Evolutionary conservation across 352 stramenopile species (phyloP), one percentile per base, ranked within the genome.

Genomic region (Blastocystis sp.): DNA sequence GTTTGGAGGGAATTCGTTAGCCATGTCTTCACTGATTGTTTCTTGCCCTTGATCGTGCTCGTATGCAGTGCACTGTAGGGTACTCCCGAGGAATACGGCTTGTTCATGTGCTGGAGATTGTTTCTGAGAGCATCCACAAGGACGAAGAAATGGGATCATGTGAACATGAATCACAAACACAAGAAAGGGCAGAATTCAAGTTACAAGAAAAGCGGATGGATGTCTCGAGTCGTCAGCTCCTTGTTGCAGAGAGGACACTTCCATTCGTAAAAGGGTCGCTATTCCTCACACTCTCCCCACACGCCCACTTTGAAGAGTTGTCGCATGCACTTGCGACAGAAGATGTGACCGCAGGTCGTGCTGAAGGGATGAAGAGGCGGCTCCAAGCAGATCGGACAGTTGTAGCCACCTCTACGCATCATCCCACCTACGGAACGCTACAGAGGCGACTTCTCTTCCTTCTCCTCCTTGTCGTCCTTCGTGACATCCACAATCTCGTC

Each of bases 321-420:
- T 17, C 60, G 14, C 17, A 84, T 84, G 40, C 74, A 84, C 54
- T 57, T 54, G 2, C 28, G 6, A 52, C 74, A 84, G 34, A 57
- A 84, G 38, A 84, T 54, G 45, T 84, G 74, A 68, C 74, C 74
- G 45, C 74, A 84, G 7, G 45, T 70, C 10, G 74, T 84, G 45
- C 48, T 68, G 19, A 69, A 42, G 19, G 40, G 54, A 48, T 43
- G 52, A 62, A 62, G 14, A 21, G 74, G 74, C n/a, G 10, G 48
- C 34, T 84, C 74, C 10, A 69, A 60, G 34, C 74, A 84, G 21
- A 84, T 84, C 21, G 74, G 74, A 68, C 74, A 84, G 34, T 34
- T 69, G 40, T 84, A 84, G 48, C 9, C 21, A 21, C 21, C 42
- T 81, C 70, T 81, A 64, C 2, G 14, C 48, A 14, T 57, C 6